phyloP scores from a whole-genome alignment of 345 rosid species.

The Jatropha curcas region DNA sequence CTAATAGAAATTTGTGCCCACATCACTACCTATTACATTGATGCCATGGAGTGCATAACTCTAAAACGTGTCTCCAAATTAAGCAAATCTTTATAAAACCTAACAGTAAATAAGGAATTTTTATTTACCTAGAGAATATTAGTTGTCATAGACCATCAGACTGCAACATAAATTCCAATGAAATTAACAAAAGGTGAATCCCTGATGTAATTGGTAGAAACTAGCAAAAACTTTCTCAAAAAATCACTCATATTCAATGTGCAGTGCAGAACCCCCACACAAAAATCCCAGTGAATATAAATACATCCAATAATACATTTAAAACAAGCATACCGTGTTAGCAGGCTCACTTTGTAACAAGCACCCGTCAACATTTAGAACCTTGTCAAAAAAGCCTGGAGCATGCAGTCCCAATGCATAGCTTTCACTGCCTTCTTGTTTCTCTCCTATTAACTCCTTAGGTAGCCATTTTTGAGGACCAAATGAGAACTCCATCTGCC shows the following conservation, averaged over 20 bases:
- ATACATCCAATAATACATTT: background rate
- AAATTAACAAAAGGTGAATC: background rate
- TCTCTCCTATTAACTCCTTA: constrained; percentile 53
- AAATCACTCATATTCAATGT: background rate
- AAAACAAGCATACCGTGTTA: constrained; percentile 52
- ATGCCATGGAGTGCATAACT: background rate
- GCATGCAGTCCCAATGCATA: constrained; percentile 86
- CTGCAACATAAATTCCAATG: background rate
- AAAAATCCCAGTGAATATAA: background rate
- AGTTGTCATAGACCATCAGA: background rate
- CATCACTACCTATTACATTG: background rate
- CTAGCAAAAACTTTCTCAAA: constrained; percentile 1
- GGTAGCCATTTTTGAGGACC: constrained; percentile 85
- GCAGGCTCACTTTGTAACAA: constrained; percentile 85
- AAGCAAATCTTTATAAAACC: constrained; percentile 8
- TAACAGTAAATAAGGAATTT: background rate
- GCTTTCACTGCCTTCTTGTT: constrained; percentile 45
- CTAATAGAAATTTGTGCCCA: background rate
- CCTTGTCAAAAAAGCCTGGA: constrained; percentile 90
- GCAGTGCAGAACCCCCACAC: background rate
- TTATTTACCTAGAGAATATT: background rate
- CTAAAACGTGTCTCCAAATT: background rate
- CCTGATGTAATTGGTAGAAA: background rate
- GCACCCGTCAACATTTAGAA: constrained; percentile 73
- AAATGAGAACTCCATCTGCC: constrained; percentile 93